Conservation (phyloP, 192 early-diverging fungal genomes). For the Glomus cerebriforme region DNA sequence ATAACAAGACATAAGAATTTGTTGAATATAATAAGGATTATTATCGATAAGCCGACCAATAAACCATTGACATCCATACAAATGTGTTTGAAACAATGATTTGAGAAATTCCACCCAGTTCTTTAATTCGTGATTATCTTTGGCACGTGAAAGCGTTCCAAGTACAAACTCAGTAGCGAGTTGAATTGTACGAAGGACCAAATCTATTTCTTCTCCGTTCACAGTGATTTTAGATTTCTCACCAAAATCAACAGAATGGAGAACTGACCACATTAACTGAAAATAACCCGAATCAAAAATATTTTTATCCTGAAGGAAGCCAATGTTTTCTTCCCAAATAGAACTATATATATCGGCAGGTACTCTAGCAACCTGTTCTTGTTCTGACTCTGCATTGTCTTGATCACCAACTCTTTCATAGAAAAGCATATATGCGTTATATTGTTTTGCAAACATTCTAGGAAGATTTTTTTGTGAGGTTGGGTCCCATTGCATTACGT, state of each 20-base stretch:
- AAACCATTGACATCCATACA: conserved; percentile 40
- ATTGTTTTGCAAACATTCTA: conserved; percentile 45
- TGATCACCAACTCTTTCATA: conserved; percentile 40
- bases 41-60: conserved; percentile 32
- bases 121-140: conserved; percentile 43
- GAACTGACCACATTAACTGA: conserved; percentile 42
- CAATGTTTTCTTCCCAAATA: conserved; percentile 42
- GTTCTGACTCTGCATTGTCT: neutral
- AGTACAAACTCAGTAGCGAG: conserved; percentile 42
- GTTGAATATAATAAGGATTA: conserved; percentile 28
- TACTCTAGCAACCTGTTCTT: neutral
- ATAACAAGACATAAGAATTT: conserved; percentile 40
- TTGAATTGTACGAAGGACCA: conserved; percentile 39
- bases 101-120: conserved; percentile 44
- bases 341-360: conserved; percentile 42
- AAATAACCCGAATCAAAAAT: conserved; percentile 49
- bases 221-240: neutral
- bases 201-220: conserved; percentile 13
- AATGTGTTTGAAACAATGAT: conserved; percentile 35
- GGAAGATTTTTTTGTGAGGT: conserved; percentile 40
- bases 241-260: conserved; percentile 22
- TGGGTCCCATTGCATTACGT: conserved; percentile 42
- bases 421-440: conserved; percentile 60
- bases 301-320: conserved; percentile 39
- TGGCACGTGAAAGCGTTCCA: conserved; percentile 39